Conservation (phyloP, 495 filamentous ascomycete genomes). For the Platismatia glauca region DNA sequence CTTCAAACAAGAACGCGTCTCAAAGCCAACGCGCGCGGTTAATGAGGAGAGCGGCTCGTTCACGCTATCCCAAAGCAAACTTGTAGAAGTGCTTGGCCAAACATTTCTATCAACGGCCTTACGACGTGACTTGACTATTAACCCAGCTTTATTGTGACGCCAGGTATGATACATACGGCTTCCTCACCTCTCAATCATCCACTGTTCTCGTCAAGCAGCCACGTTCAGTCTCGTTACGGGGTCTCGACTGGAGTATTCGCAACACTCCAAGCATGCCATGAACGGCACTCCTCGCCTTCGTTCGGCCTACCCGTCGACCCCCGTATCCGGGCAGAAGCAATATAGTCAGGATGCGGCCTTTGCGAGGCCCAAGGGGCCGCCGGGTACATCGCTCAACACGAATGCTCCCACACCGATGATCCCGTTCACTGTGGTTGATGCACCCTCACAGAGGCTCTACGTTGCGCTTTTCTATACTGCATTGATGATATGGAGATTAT, state of each 20-base stretch:
- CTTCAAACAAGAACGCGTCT: too few species aligned
- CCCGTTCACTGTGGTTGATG: conserved; percentile 66
- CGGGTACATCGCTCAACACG: background rate
- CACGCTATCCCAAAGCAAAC: background rate
- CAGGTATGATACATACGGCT: background rate
- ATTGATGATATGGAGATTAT: conserved; percentile 70
- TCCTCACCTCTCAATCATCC: background rate
- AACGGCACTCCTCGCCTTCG: conserved; percentile 63
- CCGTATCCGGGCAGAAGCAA: conserved; percentile 37
- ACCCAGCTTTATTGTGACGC: background rate
- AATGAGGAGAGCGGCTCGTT: background rate
- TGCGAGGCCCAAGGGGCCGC: conserved; percentile 20
- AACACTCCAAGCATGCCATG: conserved; percentile 50
- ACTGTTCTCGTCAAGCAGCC: background rate
- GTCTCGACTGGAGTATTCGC: background rate
- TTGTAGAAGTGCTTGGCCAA: background rate
- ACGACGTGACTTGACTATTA: background rate
- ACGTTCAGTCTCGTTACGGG: background rate
- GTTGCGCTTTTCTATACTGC: conserved; percentile 64
- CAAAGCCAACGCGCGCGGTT: background rate
- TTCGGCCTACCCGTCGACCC: conserved; percentile 62
- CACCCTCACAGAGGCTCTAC: conserved; percentile 80
- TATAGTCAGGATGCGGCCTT: conserved; percentile 29
- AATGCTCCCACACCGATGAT: conserved; percentile 53
- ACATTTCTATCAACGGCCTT: background rate